Conservation (phyloP, 148 eudicot species). For the Beta vulgaris region DNA sequence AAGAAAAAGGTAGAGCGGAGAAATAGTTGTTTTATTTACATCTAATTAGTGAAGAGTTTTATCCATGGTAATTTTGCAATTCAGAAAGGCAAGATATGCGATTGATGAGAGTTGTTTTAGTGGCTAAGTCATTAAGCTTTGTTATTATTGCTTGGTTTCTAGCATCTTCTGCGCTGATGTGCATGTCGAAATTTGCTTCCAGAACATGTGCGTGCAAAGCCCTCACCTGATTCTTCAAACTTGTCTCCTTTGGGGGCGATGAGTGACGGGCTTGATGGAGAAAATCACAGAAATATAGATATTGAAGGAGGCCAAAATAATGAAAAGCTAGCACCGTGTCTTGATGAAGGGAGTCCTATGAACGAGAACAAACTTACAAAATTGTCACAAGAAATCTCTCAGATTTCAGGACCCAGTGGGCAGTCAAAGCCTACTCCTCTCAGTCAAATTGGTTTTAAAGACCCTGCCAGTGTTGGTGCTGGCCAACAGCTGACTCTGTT, state of each 20-base stretch:
- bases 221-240: slow-evolving; percentile 27
- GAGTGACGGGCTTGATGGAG: slow-evolving; percentile 26
- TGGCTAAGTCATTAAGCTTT: neutral
- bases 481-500: slow-evolving; percentile 88
- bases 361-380: slow-evolving; percentile 31
- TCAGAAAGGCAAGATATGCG: neutral
- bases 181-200: slow-evolving; percentile 31
- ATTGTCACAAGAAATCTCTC: slow-evolving; percentile 62
- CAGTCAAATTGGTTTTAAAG: slow-evolving; percentile 92
- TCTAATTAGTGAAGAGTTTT: neutral
- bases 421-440: slow-evolving; percentile 69
- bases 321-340: slow-evolving; percentile 21
- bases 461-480: slow-evolving; percentile 87
- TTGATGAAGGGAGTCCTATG: slow-evolving; percentile 22
- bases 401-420: slow-evolving; percentile 83
- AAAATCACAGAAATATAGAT: slow-evolving; percentile 19
- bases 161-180: slow-evolving; percentile 23
- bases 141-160: slow-evolving; percentile 11
- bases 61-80: neutral
- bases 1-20: slow-evolving; percentile 37
- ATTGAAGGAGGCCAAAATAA: slow-evolving; percentile 18
- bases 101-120: neutral
- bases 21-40: neutral
- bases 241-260: slow-evolving; percentile 24
- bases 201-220: slow-evolving; percentile 23